Evolutionary conservation across 106 monocot genomes (phyloP), one percentile per base, ranked within the genome.

Genomic region (Dendrobium catenatum): DNA sequence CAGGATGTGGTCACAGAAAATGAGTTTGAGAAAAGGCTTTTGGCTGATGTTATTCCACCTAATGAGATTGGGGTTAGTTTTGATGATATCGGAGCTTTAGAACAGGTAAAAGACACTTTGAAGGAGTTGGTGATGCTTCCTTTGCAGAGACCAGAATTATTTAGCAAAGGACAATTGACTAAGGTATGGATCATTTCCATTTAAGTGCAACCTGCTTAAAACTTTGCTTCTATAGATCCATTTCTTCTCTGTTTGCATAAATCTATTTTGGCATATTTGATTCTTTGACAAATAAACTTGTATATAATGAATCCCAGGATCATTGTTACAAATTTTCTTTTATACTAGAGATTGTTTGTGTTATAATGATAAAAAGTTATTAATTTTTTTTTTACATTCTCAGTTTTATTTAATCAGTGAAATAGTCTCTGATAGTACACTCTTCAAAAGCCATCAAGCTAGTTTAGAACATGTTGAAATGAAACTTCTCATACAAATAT

Each of bases 101-200:
- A 94, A 56, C 89, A 94, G 85, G 93, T 94, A 19, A 94, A 94
- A 79, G 91, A 91, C 55, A 94, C 93, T 15, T 80, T 94, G 51
- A 94, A 91, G 61, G 93, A 94, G 81, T 75, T 94, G 84, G 93
- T 94, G 77, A 94, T 94, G 93, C 89, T 94, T 89, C 93, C 93
- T 81, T 81, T 94, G 68, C 91, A 91, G 75, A 84, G 93, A 74
- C 93, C 93, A 75, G 93, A 91, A 73, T 83, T 94, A 16, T 94
- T 94, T 70, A 87, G 85, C 55, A 94, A 88, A 89, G 93, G 93
- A 68, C 91, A 94, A 80, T 83, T 94, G 46, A 94, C 93, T 41
- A 94, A 91, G 93, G 93, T 93, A 81, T 4, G 4, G 10, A 70
- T 13, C 70, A 37, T 70, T 66, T 66, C 64, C 7, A 26, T 66